Base-by-base conservation (phyloP, 2,329 filamentous ascomycete genomes). In the Cordyceps javanica region DNA sequence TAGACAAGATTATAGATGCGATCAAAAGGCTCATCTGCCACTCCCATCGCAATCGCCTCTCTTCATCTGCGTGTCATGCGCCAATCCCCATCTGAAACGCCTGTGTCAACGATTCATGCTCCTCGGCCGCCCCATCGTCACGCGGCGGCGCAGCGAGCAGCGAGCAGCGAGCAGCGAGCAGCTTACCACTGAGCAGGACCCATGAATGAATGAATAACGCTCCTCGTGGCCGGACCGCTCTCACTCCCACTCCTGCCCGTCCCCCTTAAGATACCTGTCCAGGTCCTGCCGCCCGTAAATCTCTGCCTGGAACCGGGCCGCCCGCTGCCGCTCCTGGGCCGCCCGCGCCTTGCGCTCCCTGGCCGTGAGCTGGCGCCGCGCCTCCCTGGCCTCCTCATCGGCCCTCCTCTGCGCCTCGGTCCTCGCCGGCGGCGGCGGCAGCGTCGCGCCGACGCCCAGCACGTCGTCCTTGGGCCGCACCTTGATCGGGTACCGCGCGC, bases 241-340 rank as follows among this genome's bases (percentile, higher is more conserved):
- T 36, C 48, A 59, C 44, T 55, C 64, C 59, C 61, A 64, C 11
- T 67, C 65, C 5, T 55, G 61, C 39, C 69, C 66, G 58, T 68
- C 62, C 3, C 71, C 70, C 48, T 85, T 82, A 19, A 95, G 72
- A 68, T 95, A 94, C 66, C 79, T 83, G 65, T 91, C 83, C 56
- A 95, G 75, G 62, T 93, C 88, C n/a, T 88, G 81, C 62, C 82
- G 86, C 21, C 82, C 80, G 71, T 89, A 93, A 61, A 96, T 88
- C 73, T 89, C 79, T 63, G 83, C 78, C 62, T 85, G 80, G 59
- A 96, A 69, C 65, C 74, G 83, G 60, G 89, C 82, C 19, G 80
- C 77, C 60, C 77, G 85, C 68, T 74, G 83, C 72, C 78, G 86
- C 58, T 87, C 84, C 61, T 85, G 82, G 44, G 76, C 72, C 3